These are phyloP conservation scores for Strigomonas culicis DNA, from an alignment of 208 protist genomes.

Conservation along the genomic window DNA sequence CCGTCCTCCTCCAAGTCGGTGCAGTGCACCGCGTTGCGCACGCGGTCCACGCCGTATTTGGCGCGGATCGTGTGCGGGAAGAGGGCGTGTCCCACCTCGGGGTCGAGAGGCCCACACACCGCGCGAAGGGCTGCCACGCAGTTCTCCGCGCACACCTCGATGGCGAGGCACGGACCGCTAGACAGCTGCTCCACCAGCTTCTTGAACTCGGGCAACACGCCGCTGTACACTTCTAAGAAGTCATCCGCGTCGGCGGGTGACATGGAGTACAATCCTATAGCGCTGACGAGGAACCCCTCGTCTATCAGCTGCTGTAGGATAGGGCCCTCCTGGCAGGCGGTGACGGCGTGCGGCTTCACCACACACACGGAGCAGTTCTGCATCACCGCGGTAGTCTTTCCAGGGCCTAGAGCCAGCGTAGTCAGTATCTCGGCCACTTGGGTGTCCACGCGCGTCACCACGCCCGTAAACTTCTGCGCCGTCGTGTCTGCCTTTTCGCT, in stretches of 20 bases:
- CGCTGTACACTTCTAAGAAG: conserved; percentile 97
- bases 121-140: conserved; percentile 71
- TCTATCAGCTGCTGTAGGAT: conserved; percentile 91
- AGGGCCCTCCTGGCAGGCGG: conserved; percentile 75
- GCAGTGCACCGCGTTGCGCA: conserved; percentile 93
- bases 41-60: conserved; percentile 84
- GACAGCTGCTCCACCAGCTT: conserved; percentile 91
- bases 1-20: conserved; percentile 97
- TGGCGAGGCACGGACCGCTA: conserved; percentile 81
- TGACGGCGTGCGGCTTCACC: conserved; percentile 95
- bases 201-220: conserved; percentile 93
- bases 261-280: conserved; percentile 89
- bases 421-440: conserved; percentile 28
- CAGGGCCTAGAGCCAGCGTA: conserved; percentile 39
- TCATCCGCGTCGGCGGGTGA: conserved; percentile 89
- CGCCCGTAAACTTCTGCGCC: conserved; percentile 26
- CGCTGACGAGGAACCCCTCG: conserved; percentile 92
- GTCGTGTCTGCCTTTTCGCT: conserved; percentile 37
- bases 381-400: conserved; percentile 76
- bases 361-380: conserved; percentile 92
- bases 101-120: conserved; percentile 90
- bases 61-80: conserved; percentile 93
- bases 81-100: conserved; percentile 86
- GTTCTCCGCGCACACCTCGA: conserved; percentile 90
- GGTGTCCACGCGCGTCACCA: conserved; percentile 36